Evolutionary conservation across 352 stramenopile species (phyloP).

Genomic region (Phytophthora hybrid): DNA sequence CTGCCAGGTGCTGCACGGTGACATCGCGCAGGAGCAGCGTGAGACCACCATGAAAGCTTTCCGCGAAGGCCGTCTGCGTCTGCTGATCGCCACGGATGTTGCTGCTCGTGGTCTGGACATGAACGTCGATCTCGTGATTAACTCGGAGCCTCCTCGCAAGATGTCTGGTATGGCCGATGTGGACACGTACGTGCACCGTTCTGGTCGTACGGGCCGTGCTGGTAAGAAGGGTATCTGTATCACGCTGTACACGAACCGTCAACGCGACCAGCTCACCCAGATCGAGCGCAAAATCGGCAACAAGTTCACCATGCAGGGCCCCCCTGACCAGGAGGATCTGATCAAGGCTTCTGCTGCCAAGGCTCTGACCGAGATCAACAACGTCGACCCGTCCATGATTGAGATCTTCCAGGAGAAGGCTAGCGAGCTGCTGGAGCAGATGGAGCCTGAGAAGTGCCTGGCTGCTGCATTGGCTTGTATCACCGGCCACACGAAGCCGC

Average conservation of each 20-base stretch:
- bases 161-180: constrained; percentile 89
- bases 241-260: constrained; percentile 93
- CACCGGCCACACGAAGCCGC: constrained; percentile 90
- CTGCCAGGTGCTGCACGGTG: constrained; percentile 94
- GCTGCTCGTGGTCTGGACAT: constrained; percentile 98
- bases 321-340: constrained; percentile 88
- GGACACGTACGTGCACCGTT: constrained; percentile 99
- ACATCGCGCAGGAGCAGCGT: constrained; percentile 97
- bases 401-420: constrained; percentile 81
- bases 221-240: constrained; percentile 97
- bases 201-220: constrained; percentile 96
- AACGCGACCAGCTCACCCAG: constrained; percentile 76
- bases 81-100: constrained; percentile 98
- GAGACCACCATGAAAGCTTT: constrained; percentile 98
- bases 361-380: constrained; percentile 85
- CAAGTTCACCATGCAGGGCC: constrained; percentile 90
- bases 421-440: constrained; percentile 64
- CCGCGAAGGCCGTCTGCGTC: constrained; percentile 93
- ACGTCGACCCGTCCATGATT: constrained; percentile 79
- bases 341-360: constrained; percentile 87
- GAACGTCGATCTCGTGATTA: constrained; percentile 97
- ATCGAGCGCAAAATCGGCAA: constrained; percentile 92
- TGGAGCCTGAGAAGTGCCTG: constrained; percentile 73
- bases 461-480: constrained; percentile 89
- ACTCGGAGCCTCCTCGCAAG: constrained; percentile 93